Evolutionary conservation across 768 basidiomycete species (phyloP), one percentile per base, ranked within the genome.

Genomic region (Agaricus blazei): DNA sequence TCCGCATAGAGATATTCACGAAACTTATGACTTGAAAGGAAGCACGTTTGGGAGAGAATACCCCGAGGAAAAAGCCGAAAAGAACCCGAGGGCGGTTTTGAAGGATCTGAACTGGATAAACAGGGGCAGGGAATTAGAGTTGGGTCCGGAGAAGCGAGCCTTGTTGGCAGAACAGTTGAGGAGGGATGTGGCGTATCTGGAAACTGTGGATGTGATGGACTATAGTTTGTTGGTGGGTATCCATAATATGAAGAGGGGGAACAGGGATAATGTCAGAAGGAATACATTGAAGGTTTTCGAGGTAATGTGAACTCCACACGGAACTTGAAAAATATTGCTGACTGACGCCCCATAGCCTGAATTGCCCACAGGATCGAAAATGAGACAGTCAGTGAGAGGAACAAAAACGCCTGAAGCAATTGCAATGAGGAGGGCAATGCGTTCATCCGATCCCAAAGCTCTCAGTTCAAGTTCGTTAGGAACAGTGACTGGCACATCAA

Each of bases 81-180:
- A 70, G 54, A 97, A 97, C 52, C 91, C 90, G 0, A 78, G 89
- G 28, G 95, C 93, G 3, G 92, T 94, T 14, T 71, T 98, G 58
- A 99, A 99, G 71, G 97, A 99, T 66, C 71, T 97, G 60, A 98
- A 99, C 68, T 99, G 96, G 95, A 90, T 98, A 44, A 83, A 89
- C 53, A 76, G 92, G 2, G 73, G 74, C 6, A 85, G 87, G 62
- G 78, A 72, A 64, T 76, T 99, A 45, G 90, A 94, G 68, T 70
- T 98, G n/a, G 97, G 97, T 0, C 97, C 97, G 0, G 94, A 98
- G 74, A 99, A 98, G 72, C 75, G 90, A 45, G 93, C 93, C 3
- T 70, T 96, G 51, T 74, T 99, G 65, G 84, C 88, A 11, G 97
- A 98, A 68, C 97, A 99, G 74, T 71, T 99, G 37, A 74, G 89